Percentiles rank a stretch among this genome's conserved stretches.
Conservation (phyloP, 2,329 filamentous ascomycete species). For the Parastagonospora nodorum region DNA sequence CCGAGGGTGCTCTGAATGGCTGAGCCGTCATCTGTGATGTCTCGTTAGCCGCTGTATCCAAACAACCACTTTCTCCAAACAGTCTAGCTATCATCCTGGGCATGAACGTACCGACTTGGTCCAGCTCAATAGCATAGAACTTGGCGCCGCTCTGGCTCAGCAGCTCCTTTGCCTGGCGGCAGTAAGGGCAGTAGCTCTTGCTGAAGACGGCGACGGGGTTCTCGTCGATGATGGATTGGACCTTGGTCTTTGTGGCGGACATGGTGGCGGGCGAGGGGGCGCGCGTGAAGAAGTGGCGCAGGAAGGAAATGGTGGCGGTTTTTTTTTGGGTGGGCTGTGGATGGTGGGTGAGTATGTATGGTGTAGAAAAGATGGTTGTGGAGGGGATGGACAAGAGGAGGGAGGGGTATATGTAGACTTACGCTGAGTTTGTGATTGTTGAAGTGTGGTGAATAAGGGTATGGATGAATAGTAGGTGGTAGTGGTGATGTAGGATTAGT, state of each 20-base stretch:
- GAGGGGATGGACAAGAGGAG: not conserved
- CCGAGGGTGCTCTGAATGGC: conserved; percentile 83
- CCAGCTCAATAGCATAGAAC: conserved; percentile 78
- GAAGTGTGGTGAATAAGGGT: too few relatives aligned
- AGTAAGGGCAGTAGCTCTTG: conserved; percentile 97
- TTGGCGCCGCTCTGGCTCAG: conserved; percentile 73
- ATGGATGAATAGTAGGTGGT: conserved; percentile 4
- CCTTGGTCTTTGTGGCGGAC: conserved; percentile 82
- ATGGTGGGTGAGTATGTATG: not conserved
- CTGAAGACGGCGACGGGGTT: conserved; percentile 94
- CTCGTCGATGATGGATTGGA: conserved; percentile 83
- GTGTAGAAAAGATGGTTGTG: not conserved
- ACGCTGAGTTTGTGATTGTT: too few relatives aligned
- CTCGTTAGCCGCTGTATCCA: conserved; percentile 3
- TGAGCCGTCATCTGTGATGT: conserved; percentile 71
- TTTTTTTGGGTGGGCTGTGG: too few relatives aligned
- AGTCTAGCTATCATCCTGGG: too few relatives aligned
- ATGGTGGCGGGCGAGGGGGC: conserved; percentile 68
- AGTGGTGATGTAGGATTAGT: conserved; percentile 32
- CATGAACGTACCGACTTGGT: conserved; percentile 78
- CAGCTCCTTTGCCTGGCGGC: conserved; percentile 75
- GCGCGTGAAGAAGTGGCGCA: conserved; percentile 73
- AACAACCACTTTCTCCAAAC: too few relatives aligned
- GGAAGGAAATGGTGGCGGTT: conserved; percentile 64
- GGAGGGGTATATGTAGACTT: too few relatives aligned